A percentile compares a stretch with the other conserved stretches of the same genome.
These are phyloP conservation scores for Tarenaya hassleriana DNA, from an alignment of 345 rosid genomes.

Conservation along the genomic window DNA sequence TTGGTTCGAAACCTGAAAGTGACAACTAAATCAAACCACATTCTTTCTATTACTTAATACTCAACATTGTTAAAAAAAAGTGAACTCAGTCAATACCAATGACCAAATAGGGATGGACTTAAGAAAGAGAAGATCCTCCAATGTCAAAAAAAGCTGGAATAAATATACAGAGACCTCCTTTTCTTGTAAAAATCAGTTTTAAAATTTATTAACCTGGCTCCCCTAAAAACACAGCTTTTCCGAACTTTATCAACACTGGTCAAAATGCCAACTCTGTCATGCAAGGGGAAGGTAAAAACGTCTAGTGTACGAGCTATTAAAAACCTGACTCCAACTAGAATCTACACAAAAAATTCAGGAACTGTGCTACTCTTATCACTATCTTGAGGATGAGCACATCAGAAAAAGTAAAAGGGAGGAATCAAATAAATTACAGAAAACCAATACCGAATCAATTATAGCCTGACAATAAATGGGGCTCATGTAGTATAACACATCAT, in stretches of 20 bases:
- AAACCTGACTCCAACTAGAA: neutral
- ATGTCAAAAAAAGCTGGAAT: neutral
- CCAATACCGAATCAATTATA: constrained; percentile 76
- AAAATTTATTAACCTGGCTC: too few relatives aligned
- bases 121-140: too few relatives aligned
- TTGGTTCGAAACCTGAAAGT: constrained; percentile 79
- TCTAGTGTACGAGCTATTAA: constrained; percentile 2
- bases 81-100: too few relatives aligned
- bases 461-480: constrained; percentile 96
- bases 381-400: neutral
- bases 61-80: too few relatives aligned
- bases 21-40: too few relatives aligned
- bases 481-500: constrained; percentile 95
- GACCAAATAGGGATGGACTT: too few relatives aligned
- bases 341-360: neutral
- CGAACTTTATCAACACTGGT: constrained; percentile 3
- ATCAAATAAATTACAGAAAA: too few relatives aligned
- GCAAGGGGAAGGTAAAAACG: neutral
- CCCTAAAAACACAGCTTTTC: too few relatives aligned
- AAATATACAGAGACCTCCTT: neutral
- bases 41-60: too few relatives aligned
- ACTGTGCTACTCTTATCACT: too few relatives aligned
- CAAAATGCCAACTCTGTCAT: neutral
- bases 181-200: neutral
- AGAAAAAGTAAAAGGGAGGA: too few relatives aligned